Conservation (phyloP, 441 rosid species). For the Gossypium aridum region DNA sequence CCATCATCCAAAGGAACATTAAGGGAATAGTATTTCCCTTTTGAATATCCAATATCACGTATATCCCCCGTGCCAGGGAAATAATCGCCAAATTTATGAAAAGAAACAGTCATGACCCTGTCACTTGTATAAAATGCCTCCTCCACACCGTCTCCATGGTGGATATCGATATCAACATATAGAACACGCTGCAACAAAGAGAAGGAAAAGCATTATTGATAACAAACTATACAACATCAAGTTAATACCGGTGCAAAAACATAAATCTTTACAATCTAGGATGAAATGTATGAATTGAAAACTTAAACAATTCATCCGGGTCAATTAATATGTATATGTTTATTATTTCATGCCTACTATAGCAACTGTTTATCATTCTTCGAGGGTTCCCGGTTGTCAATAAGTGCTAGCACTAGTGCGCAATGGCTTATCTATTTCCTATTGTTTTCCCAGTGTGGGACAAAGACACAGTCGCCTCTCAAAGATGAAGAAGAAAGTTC, state of each 20-base stretch:
- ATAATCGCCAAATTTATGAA: constrained; percentile 75
- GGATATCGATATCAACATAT: constrained; percentile 76
- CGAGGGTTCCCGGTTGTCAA: background rate
- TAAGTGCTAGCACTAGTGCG: background rate
- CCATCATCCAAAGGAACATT: constrained; percentile 81
- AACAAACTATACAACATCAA: background rate
- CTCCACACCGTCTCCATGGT: constrained; percentile 78
- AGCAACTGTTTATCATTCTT: background rate
- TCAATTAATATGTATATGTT: background rate
- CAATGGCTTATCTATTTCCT: background rate
- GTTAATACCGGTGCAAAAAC: background rate
- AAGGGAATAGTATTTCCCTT: constrained; percentile 69
- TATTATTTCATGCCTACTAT: background rate
- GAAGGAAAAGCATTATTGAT: background rate
- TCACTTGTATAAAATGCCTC: constrained; percentile 78
- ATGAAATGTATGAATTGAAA: background rate
- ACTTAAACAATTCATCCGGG: background rate
- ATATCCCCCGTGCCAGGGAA: constrained; percentile 75
- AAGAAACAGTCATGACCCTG: constrained; percentile 78
- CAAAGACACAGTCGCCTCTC: background rate
- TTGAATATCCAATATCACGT: constrained; percentile 54
- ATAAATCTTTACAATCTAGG: background rate
- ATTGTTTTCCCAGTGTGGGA: background rate
- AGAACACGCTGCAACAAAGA: constrained; percentile 52
- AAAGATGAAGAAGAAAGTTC: background rate